Percentiles rank a stretch among this genome's conserved stretches.
Conservation (phyloP, 176 grass and related monocot species). For the Hsuehochloa calcarea region DNA sequence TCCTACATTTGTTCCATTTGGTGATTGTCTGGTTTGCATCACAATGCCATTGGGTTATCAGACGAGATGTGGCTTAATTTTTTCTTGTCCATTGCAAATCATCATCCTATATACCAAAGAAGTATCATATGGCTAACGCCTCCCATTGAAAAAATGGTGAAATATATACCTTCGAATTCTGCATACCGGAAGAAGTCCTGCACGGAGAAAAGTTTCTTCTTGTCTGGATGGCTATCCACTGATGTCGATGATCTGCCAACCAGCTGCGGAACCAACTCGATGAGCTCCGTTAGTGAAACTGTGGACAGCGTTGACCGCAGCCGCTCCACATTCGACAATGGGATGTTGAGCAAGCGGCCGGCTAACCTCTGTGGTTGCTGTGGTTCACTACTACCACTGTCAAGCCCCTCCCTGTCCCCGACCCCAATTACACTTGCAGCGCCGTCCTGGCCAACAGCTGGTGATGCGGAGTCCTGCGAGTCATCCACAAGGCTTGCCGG, state of each 20-base stretch:
- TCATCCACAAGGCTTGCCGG: conserved; percentile 30
- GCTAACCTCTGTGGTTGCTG: conserved; percentile 52
- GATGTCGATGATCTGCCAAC: conserved; percentile 51
- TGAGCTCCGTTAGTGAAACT: conserved; percentile 66
- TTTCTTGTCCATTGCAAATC: neutral
- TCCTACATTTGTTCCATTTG: neutral
- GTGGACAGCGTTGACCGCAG: conserved; percentile 74
- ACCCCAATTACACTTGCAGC: conserved; percentile 14
- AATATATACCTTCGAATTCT: conserved; percentile 68
- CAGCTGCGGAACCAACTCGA: conserved; percentile 71
- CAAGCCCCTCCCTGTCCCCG: conserved; percentile 41
- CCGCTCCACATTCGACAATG: conserved; percentile 82
- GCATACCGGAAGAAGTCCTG: conserved; percentile 94
- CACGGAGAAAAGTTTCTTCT: conserved; percentile 96
- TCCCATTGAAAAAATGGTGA: neutral
- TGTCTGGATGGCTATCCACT: conserved; percentile 68
- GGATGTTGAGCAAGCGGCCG: conserved; percentile 64
- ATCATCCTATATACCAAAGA: neutral
- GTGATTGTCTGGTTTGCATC: neutral
- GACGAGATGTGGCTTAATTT: neutral
- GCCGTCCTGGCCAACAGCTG: conserved; percentile 18
- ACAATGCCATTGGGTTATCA: neutral
- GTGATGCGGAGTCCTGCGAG: conserved; percentile 18
- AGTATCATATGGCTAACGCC: neutral
- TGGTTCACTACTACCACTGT: conserved; percentile 9